Evolutionary conservation across 768 basidiomycete species (phyloP).

Genomic region (Phlegmacium glaucopus): DNA sequence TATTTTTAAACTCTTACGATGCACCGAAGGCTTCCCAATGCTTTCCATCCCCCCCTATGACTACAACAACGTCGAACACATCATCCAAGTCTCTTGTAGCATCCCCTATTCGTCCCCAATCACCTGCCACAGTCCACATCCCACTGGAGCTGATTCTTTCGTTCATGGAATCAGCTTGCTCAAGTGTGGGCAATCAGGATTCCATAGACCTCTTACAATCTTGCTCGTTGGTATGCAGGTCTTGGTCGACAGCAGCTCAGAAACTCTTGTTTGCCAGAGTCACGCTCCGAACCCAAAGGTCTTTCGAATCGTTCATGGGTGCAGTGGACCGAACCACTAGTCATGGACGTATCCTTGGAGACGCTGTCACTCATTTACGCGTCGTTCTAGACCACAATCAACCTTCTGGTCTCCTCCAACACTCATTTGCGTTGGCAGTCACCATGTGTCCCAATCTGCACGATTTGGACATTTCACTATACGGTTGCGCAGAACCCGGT

Average conservation of each 20-base stretch:
- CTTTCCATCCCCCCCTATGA: constrained; percentile 27
- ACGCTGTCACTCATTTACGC: constrained; percentile 50
- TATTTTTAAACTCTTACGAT: constrained; percentile 21
- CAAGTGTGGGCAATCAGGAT: constrained; percentile 31
- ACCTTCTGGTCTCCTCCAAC: constrained; percentile 51
- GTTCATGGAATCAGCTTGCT: constrained; percentile 58
- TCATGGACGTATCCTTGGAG: constrained; percentile 48
- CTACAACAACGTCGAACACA: no score
- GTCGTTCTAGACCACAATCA: constrained; percentile 68
- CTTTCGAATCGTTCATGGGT: constrained; percentile 50
- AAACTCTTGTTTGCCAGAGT: constrained; percentile 60
- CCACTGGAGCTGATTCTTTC: constrained; percentile 63
- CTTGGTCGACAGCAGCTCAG: constrained; percentile 65
- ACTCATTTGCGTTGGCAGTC: constrained; percentile 57
- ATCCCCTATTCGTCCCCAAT: constrained; percentile 13
- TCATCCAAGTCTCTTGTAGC: constrained; percentile 20
- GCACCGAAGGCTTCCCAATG: constrained; percentile 34
- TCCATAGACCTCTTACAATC: constrained; percentile 42
- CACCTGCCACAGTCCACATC: constrained; percentile 23
- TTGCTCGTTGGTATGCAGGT: constrained; percentile 62
- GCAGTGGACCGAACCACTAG: constrained; percentile 46
- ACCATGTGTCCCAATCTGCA: constrained; percentile 56
- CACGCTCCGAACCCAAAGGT: constrained; percentile 47
- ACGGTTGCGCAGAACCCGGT: constrained; percentile 52
- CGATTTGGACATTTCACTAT: constrained; percentile 54